Percentiles rank a stretch among this genome's conserved stretches.
phyloP scores from a whole-genome alignment of 495 filamentous ascomycete genomes.

The Aspergillus haitiensis region DNA sequence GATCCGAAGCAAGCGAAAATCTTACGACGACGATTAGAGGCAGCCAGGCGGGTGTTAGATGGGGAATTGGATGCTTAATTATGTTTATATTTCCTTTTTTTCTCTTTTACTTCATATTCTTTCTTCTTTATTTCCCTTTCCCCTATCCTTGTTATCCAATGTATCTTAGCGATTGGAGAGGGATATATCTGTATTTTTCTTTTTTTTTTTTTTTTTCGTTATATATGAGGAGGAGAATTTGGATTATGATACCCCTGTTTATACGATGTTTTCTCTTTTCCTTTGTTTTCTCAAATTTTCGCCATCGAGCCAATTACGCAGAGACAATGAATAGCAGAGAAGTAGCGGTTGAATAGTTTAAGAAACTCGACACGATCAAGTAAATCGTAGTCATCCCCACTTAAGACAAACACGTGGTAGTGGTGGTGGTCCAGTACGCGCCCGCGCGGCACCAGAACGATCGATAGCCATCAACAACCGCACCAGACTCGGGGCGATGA shows the following conservation, averaged over 20 bases:
- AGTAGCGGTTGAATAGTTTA: too few relatives aligned
- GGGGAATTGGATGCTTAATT: constrained; percentile 52
- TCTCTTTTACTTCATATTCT: constrained; percentile 1
- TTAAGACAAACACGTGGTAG: too few relatives aligned
- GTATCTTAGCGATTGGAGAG: not conserved
- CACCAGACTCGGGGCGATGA: too few relatives aligned
- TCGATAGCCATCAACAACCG: too few relatives aligned
- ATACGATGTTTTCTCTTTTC: not conserved
- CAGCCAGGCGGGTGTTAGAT: constrained; percentile 69
- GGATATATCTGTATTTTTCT: not conserved
- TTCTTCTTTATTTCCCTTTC: not conserved
- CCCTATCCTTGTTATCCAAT: too few relatives aligned
- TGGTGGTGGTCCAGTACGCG: too few relatives aligned
- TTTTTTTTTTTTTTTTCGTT: too few relatives aligned
- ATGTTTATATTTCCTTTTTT: constrained; percentile 10
- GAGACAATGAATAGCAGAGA: too few relatives aligned
- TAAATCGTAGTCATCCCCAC: too few relatives aligned
- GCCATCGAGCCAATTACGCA: too few relatives aligned
- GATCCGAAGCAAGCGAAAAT: constrained; percentile 61
- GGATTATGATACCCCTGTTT: constrained; percentile 2
- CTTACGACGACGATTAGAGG: constrained; percentile 68
- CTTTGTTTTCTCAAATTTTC: not conserved
- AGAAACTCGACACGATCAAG: too few relatives aligned
- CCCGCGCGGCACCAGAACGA: too few relatives aligned
- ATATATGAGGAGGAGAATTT: not conserved